phyloP scores from a whole-genome alignment of 2,329 filamentous ascomycete genomes.

The Chaetomiaceae sp. region DNA sequence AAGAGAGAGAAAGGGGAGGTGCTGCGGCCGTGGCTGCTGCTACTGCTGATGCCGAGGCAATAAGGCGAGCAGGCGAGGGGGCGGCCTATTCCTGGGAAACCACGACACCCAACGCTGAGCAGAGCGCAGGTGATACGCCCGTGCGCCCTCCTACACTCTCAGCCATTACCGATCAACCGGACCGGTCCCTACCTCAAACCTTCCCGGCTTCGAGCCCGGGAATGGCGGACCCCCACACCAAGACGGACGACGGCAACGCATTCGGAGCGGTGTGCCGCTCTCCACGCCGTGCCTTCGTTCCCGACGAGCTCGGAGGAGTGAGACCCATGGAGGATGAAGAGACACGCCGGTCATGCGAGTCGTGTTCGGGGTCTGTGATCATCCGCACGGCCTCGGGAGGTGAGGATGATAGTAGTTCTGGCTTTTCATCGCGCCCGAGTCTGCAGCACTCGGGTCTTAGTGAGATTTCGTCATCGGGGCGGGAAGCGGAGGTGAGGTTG shows the following conservation, averaged over 20 bases:
- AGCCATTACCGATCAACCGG: too few species aligned
- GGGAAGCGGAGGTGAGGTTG: conserved; percentile 26
- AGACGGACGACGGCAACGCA: neutral
- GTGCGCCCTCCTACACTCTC: too few species aligned
- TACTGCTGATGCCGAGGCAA: conserved; percentile 25
- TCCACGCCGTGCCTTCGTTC: neutral
- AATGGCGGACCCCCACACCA: too few species aligned
- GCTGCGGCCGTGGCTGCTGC: conserved; percentile 15
- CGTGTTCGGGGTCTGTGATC: neutral
- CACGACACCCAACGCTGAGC: too few species aligned
- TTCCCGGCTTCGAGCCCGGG: too few species aligned
- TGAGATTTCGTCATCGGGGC: conserved; percentile 16
- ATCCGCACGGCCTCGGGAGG: conserved; percentile 24
- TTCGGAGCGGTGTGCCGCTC: neutral
- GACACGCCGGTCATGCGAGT: neutral
- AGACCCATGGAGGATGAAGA: neutral
- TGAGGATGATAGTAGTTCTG: too few species aligned
- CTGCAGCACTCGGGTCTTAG: conserved; percentile 10
- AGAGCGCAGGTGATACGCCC: too few species aligned
- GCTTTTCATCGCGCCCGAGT: conserved; percentile 21
- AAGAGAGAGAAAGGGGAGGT: neutral
- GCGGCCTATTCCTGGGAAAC: too few species aligned
- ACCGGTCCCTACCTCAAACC: too few species aligned
- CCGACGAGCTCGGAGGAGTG: neutral
- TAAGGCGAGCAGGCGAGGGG: conserved; percentile 5